Evolutionary conservation across 257 asterid species (phyloP), one percentile per base, ranked within the genome.

Genomic region (Fraxinus anomala): DNA sequence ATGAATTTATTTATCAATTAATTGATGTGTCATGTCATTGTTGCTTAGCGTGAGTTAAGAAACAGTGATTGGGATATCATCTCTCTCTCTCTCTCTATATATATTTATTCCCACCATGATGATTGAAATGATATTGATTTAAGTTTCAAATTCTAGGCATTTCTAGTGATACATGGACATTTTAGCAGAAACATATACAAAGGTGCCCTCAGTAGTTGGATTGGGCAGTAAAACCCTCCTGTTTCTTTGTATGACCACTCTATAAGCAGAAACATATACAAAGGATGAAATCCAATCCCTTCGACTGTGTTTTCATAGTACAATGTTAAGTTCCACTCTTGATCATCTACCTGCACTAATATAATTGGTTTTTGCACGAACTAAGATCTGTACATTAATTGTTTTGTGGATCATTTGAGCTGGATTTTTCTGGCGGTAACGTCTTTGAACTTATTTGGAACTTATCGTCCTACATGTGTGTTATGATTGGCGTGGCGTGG

Each of bases 221-320:
- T n/a, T 56, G 66, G 28, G 24, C 28, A 56, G 67, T 73, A 47
- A 3, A 79, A 81, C 33, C 78, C 68, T 80, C 77, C n/a, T 63
- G 76, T 37, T 28, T n/a, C 51, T 3, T 12, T 12, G 19, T 44
- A 44, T 11, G 13, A 10, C 19, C 54, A 44, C 54, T 3, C 19
- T 0, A 44, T 13, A 13, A 33, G 36, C 36, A 33, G 36, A 33
- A 3, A 33, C 36, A 33, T 33, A 33, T 33, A 4, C 36, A 33
- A 33, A 13, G 47, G 47, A 40, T 40, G 47, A 40, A 40, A 9
- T 40, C 14, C 47, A 40, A 40, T 9, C 47, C 14, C 47, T 9
- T 40, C 3, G 47, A 40, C 47, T 40, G 13, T 40, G 47, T 49
- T 31, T 56, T 56, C 0, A 19, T 56, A 56, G 30, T 56, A 56